Percentiles rank a stretch among this genome's conserved stretches.
Evolutionary conservation across 345 rosid genomes (phyloP).

Genomic region (Pelargonium nanum): DNA sequence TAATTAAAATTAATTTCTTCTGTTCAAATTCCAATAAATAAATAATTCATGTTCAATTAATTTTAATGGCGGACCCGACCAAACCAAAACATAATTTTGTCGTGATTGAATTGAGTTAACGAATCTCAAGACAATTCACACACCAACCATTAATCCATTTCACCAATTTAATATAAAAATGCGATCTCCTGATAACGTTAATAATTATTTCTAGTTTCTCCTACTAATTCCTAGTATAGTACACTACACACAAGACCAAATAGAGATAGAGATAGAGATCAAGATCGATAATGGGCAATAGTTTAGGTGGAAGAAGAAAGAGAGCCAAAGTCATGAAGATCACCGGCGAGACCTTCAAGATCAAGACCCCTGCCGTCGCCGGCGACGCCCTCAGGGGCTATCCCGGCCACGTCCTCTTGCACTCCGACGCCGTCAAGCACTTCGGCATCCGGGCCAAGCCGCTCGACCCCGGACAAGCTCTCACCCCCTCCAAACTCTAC

Average conservation of each 20-base stretch:
- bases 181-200: too few relatives aligned
- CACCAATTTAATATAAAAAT: too few relatives aligned
- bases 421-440: slow-evolving; percentile 62
- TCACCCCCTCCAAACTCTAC: slow-evolving; percentile 51
- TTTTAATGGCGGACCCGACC: too few relatives aligned
- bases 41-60: too few relatives aligned
- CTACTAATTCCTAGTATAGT: too few relatives aligned
- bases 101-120: too few relatives aligned
- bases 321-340: slow-evolving; percentile 67
- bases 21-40: too few relatives aligned
- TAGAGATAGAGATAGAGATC: background rate
- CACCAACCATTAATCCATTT: too few relatives aligned
- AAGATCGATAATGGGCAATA: slow-evolving; percentile 48
- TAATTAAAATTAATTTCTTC: too few relatives aligned
- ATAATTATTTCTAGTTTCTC: too few relatives aligned
- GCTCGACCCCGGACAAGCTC: slow-evolving; percentile 43
- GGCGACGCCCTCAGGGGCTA: slow-evolving; percentile 46
- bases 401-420: slow-evolving; percentile 68
- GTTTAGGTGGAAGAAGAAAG: slow-evolving; percentile 39
- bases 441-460: slow-evolving; percentile 68
- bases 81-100: too few relatives aligned
- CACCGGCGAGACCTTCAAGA: slow-evolving; percentile 61
- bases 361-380: slow-evolving; percentile 55
- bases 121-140: too few relatives aligned
- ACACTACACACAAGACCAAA: background rate